phyloP scores from a whole-genome alignment of 169 alveolate genomes.

The Theileria orientalis region DNA sequence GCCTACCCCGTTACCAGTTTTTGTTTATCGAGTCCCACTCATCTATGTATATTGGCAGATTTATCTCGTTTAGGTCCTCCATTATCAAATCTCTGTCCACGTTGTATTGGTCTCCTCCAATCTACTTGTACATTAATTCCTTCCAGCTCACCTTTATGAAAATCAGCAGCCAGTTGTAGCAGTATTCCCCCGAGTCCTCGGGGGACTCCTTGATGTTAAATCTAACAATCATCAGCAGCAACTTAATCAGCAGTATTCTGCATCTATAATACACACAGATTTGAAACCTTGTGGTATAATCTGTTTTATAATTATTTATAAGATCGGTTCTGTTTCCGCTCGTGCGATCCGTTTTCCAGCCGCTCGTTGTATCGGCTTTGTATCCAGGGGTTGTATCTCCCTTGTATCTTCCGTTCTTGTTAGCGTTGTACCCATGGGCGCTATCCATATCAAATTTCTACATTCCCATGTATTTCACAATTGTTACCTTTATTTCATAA shows the following conservation, averaged over 20 bases:
- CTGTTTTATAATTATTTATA: conserved; percentile 3
- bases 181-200: conserved; percentile 53
- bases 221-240: conserved; percentile 11
- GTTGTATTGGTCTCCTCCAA: conserved; percentile 54
- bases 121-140: conserved; percentile 4
- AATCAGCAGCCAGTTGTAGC: conserved; percentile 51
- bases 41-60: conserved; percentile 44
- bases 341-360: too few species aligned
- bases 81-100: conserved; percentile 21
- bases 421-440: too few species aligned
- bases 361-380: too few species aligned
- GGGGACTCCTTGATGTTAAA: conserved; percentile 25
- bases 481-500: conserved; percentile 47
- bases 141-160: conserved; percentile 28
- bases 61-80: conserved; percentile 44
- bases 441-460: too few species aligned
- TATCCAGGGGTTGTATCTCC: too few species aligned
- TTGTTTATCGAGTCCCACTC: conserved; percentile 44
- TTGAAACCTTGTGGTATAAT: conserved; percentile 33
- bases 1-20: conserved; percentile 23
- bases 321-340: too few species aligned
- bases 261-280: conserved; percentile 49
- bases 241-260: conserved; percentile 34
- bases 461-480: too few species aligned
- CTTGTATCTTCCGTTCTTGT: too few species aligned